Base-by-base conservation (phyloP, 2,329 filamentous ascomycete species). In the Akanthomyces muscarius region DNA sequence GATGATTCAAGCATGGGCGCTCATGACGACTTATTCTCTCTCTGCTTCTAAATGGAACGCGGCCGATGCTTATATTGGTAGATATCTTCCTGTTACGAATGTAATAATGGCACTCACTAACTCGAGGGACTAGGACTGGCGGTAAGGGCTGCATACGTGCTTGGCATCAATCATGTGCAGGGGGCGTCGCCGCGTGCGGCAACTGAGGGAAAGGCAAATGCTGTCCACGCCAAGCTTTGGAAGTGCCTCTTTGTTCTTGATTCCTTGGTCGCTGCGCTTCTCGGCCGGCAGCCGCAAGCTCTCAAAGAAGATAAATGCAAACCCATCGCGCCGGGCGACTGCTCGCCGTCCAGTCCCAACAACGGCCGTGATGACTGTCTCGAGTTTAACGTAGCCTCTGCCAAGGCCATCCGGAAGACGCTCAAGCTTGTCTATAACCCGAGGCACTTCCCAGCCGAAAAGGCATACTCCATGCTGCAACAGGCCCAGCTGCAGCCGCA, bases 1-100 rank as follows among this genome's bases (percentile, higher is more conserved):
- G 83, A 85, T 84, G 14, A 80, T 89, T 53, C 86, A 89, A 69
- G 85, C 85, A 2, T 74, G 89, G 50, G 74, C 84, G 0, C 73
- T 90, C 42, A 88, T 89, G 82, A 80, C 86, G 0, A 72, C 88
- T 2, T 90, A 88, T 68, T 85, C 83, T 81, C 73, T 89, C 18
- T 78, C 81, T 2, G 79, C 85, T 16, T 86, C 85, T 0, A 86
- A 83, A 71, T 78, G 85, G 18, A 89, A 89, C 66, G 82, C 84
- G 5, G 84, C 87, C 0, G 88, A 86, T 72, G 79, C 81, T 18
- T 85, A 88, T 64, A 79, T 84, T 54, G 86, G 87, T 81, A 74
- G 72, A 76, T 66, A 23, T 30, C 3, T 18, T 44, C 50, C 21
- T 50, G 16, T 54, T 2, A 5, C 4, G 0, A n/a, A 30, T 14